Evolutionary conservation across 306 rosid species (phyloP), one percentile per base, ranked within the genome.

Genomic region (Acacia melanoxylon): DNA sequence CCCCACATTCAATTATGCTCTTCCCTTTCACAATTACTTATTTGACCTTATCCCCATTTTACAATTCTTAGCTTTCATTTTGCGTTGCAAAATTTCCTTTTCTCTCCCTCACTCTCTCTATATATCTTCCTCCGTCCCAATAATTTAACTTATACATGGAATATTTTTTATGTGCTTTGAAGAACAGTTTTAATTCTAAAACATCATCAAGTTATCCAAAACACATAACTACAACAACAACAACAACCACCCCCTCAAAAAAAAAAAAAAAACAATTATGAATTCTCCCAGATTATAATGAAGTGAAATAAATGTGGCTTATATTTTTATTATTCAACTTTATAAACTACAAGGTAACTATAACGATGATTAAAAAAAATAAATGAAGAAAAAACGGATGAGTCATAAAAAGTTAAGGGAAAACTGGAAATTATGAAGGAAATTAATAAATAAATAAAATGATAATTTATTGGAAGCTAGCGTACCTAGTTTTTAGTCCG

Each of bases 1-100:
- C 88, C 88, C 87, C 87, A 83, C 91, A 77, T 75, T 37, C 71
- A 75, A 72, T 75, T 71, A 80, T 83, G 27, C 79, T 31, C 74
- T 71, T 31, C 61, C 37, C 48, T 3, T n/a, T 27, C 63, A 45
- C 12, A 76, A 72, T 86, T 84, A 89, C 88, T 3, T 46, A 61
- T 51, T 58, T 86, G 81, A 48, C 91, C 91, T 67, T 42, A 10
- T 24, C 49, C 13, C 51, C 51, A 68, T 31, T 37, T 20, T n/a
- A 19, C 25, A 22, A 8, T 10, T 22, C 31, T 17, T 3, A 68
- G 48, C 15, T 8, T 67, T 29, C n/a, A 66, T 66, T 29, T 33
- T 27, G 13, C 2, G 37, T 14, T 10, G 13, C 40, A 62, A 27
- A 62, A 62, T 27, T 62, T 22, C 15, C 29, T n/a, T 58, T 2